Conservation (phyloP, 2,329 filamentous ascomycete species). For the Alternaria sp. region DNA sequence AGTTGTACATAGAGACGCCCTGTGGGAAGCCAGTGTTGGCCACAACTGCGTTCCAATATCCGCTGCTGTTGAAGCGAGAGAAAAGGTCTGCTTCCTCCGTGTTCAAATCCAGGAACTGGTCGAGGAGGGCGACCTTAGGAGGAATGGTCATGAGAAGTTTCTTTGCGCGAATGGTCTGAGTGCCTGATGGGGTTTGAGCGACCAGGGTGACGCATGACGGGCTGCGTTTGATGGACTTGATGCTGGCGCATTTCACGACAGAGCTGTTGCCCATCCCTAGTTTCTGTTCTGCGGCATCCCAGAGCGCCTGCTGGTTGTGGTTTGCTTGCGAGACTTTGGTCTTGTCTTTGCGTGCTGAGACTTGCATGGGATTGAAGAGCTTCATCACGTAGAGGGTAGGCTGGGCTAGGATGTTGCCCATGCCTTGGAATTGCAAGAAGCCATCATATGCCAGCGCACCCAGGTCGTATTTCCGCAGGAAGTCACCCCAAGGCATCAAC, state of each 20-base stretch:
- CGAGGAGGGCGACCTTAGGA: background rate
- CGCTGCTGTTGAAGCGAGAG: background rate
- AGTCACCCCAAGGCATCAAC: background rate
- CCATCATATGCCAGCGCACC: background rate
- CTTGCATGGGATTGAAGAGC: conserved; percentile 1
- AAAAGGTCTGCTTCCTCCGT: background rate
- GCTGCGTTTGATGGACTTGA: background rate
- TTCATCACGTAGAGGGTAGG: conserved; percentile 1
- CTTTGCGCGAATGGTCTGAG: background rate
- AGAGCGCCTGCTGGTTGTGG: background rate
- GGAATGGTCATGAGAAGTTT: background rate
- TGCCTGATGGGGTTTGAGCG: background rate
- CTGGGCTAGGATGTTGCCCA: background rate
- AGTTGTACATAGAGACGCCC: background rate
- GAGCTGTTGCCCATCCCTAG: background rate
- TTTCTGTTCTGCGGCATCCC: background rate
- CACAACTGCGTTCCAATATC: background rate
- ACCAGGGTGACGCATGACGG: background rate
- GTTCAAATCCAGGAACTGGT: background rate
- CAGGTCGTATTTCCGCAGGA: background rate
- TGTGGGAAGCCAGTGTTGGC: background rate
- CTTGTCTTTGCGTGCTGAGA: background rate
- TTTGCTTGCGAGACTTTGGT: background rate
- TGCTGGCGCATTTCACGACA: background rate
- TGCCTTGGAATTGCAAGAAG: background rate